A percentile compares a stretch with the other conserved stretches of the same genome.
These are phyloP conservation scores for Dothidotthia symphoricarpi DNA, from an alignment of 2,329 filamentous ascomycete genomes.

Conservation along the genomic window DNA sequence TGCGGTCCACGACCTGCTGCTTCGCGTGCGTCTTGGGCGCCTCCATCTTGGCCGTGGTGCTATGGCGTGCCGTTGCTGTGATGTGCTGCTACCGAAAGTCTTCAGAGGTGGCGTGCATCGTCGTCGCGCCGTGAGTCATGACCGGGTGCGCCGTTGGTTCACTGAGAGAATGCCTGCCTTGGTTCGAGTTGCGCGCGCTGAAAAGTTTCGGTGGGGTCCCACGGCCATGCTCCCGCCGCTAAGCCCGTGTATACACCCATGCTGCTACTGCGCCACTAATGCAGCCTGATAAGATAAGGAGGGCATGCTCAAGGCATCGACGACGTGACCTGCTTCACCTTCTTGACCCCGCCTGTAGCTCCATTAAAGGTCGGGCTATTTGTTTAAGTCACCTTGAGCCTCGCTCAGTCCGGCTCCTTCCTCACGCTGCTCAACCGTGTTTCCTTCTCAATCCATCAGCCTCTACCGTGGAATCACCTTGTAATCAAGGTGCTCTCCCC, in stretches of 20 bases:
- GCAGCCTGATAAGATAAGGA: conserved; percentile 16
- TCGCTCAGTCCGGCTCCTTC: conserved; percentile 2
- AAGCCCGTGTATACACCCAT: too few relatives aligned
- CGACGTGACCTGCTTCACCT: conserved; percentile 1
- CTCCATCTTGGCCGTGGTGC: too few relatives aligned
- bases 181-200: conserved; percentile 16
- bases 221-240: too few relatives aligned
- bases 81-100: conserved; percentile 16
- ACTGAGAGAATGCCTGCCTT: background rate
- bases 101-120: conserved; percentile 13
- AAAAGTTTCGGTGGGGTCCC: conserved; percentile 25
- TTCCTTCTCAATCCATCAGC: too few relatives aligned
- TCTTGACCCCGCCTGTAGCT: conserved; percentile 4
- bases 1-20: conserved; percentile 83
- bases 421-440: background rate
- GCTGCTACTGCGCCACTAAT: conserved; percentile 11
- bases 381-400: conserved; percentile 2
- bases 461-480: too few relatives aligned
- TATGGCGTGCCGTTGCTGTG: background rate
- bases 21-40: conserved; percentile 54
- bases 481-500: background rate
- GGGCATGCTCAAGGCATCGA: too few relatives aligned
- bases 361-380: too few relatives aligned
- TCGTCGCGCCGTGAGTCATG: conserved; percentile 26
- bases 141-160: conserved; percentile 4